These are phyloP conservation scores for Sicyos edulis DNA, from an alignment of 306 rosid genomes.

Conservation along the genomic window DNA sequence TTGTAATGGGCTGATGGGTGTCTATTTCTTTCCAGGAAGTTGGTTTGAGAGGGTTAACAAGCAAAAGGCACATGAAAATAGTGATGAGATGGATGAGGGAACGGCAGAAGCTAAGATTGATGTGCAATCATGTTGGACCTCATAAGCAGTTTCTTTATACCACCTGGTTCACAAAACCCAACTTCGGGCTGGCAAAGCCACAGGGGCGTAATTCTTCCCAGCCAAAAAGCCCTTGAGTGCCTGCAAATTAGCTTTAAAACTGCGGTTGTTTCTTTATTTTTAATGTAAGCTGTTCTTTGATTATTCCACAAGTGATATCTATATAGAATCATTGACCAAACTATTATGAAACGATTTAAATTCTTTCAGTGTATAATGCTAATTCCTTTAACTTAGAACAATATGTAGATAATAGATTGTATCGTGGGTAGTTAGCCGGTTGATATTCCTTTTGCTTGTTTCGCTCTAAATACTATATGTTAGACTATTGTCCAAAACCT, in stretches of 20 bases:
- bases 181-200: conserved; percentile 27
- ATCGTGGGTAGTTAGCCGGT: neutral
- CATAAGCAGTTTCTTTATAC: conserved; percentile 83
- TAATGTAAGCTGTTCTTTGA: neutral
- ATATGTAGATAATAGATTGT: neutral
- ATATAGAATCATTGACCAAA: neutral
- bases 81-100: conserved; percentile 92
- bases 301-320: neutral
- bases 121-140: conserved; percentile 77
- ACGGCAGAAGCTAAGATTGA: conserved; percentile 68
- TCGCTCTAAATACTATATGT: neutral
- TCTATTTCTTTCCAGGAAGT: conserved; percentile 43
- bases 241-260: neutral
- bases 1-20: neutral
- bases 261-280: neutral
- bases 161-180: conserved; percentile 66
- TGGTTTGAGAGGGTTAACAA: conserved; percentile 65
- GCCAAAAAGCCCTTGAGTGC: conserved; percentile 27
- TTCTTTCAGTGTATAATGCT: neutral
- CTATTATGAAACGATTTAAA: neutral
- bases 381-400: neutral
- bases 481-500: neutral
- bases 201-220: conserved; percentile 27
- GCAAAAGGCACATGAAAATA: conserved; percentile 86
- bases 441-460: neutral